Percentiles rank a stretch among this genome's conserved stretches.
phyloP scores from a whole-genome alignment of 306 rosid species.

The Quercus bicolor region DNA sequence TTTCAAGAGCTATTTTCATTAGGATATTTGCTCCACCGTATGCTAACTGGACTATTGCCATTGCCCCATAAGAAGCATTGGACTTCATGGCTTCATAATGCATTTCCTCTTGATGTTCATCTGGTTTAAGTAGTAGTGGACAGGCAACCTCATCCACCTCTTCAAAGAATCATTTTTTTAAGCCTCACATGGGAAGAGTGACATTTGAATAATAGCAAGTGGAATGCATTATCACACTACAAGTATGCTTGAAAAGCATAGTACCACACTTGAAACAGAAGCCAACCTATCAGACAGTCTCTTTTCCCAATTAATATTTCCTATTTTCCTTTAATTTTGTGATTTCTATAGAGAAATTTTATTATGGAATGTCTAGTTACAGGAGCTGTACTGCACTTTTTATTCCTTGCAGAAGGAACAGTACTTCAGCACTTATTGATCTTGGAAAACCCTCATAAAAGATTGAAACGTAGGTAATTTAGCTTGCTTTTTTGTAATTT shows the following conservation, averaged over 20 bases:
- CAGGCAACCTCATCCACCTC: not conserved
- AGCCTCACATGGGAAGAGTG: not conserved
- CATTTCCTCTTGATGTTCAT: not conserved
- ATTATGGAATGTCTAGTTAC: no score
- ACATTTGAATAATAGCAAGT: not conserved
- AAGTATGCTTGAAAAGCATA: not conserved
- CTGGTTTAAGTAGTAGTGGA: not conserved
- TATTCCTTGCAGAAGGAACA: no score
- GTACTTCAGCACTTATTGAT: no score
- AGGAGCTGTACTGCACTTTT: no score
- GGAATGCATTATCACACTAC: not conserved
- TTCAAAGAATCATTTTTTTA: not conserved
- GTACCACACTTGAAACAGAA: no score
- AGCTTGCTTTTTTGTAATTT: no score
- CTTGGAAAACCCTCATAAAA: no score
- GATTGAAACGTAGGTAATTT: no score
- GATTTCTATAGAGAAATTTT: no score
- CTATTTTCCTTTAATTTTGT: no score
- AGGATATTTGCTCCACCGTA: conserved; percentile 23
- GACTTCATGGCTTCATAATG: conserved; percentile 2
- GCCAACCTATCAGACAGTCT: no score
- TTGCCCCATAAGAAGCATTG: conserved; percentile 11
- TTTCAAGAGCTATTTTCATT: conserved; percentile 16
- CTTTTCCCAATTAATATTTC: no score
- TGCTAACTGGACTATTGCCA: conserved; percentile 18